phyloP scores from a whole-genome alignment of 2,329 filamentous ascomycete genomes.

The Phyllosticta paracitricarpa region DNA sequence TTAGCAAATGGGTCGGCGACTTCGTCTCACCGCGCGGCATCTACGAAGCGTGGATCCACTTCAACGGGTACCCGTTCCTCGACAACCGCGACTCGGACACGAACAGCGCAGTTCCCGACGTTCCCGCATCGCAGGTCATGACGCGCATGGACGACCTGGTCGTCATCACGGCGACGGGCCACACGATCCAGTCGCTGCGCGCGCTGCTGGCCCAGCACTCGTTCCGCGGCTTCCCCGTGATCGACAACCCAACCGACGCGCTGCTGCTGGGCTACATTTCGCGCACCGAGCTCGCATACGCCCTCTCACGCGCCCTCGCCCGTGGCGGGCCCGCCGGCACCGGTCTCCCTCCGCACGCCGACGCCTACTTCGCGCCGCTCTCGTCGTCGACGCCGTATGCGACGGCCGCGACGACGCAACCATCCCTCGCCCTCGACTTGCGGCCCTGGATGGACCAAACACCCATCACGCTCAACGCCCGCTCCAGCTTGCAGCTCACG shows the following conservation, averaged over 20 bases:
- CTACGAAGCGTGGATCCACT: slow-evolving; percentile 95
- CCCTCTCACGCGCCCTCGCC: slow-evolving; percentile 55
- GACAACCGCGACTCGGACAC: slow-evolving; percentile 57
- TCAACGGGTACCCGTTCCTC: slow-evolving; percentile 91
- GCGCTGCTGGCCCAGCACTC: slow-evolving; percentile 62
- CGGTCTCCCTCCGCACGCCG: slow-evolving; percentile 55
- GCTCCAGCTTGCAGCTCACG: slow-evolving; percentile 70
- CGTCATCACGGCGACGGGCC: slow-evolving; percentile 74
- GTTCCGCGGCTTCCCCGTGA: slow-evolving; percentile 86
- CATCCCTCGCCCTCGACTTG: slow-evolving; percentile 69
- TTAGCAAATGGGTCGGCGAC: slow-evolving; percentile 96
- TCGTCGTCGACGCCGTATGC: slow-evolving; percentile 10
- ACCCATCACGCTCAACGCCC: slow-evolving; percentile 75
- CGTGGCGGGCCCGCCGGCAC: slow-evolving; percentile 29
- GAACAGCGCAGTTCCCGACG: slow-evolving; percentile 58
- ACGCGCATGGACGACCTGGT: slow-evolving; percentile 84
- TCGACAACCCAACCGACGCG: slow-evolving; percentile 66
- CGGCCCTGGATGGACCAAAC: slow-evolving; percentile 99
- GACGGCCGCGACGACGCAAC: slow-evolving; percentile 46
- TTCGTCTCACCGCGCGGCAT: slow-evolving; percentile 87
- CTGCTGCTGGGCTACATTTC: slow-evolving; percentile 89
- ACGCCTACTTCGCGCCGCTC: slow-evolving; percentile 73
- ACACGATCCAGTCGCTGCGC: slow-evolving; percentile 70
- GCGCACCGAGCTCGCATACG: slow-evolving; percentile 77
- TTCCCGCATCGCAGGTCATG: slow-evolving; percentile 83